phyloP scores from a whole-genome alignment of 495 filamentous ascomycete genomes.

The Talaromyces liani region DNA sequence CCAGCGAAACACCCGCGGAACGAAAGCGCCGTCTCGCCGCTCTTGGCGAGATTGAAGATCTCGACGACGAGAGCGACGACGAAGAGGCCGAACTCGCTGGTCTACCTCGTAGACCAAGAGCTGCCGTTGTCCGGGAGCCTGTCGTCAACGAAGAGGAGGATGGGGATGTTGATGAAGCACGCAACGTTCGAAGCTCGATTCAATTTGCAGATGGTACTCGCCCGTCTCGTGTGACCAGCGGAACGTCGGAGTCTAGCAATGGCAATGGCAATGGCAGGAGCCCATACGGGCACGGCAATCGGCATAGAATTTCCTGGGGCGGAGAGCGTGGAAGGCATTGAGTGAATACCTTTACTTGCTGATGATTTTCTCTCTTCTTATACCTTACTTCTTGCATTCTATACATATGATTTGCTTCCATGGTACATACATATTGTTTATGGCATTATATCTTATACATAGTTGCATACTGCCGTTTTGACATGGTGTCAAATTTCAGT shows the following conservation, averaged over 20 bases:
- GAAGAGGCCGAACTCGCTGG: conserved; percentile 23
- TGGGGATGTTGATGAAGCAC: conserved; percentile 21
- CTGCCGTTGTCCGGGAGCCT: conserved; percentile 13
- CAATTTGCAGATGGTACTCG: conserved; percentile 27
- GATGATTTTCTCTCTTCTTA: not conserved
- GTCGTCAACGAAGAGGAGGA: conserved; percentile 25
- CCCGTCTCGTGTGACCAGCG: conserved; percentile 9
- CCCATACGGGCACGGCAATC: conserved; percentile 7
- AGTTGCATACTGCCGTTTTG: not conserved
- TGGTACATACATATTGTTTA: not conserved
- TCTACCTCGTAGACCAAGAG: conserved; percentile 3
- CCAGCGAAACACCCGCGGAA: conserved; percentile 75
- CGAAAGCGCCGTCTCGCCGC: conserved; percentile 76
- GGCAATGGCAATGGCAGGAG: conserved; percentile 19
- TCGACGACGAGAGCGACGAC: conserved; percentile 57
- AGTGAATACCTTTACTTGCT: not conserved
- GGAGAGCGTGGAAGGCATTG: conserved; percentile 20
- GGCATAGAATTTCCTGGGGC: conserved; percentile 19
- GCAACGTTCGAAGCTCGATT: conserved; percentile 19
- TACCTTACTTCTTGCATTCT: not conserved
- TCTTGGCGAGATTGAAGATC: conserved; percentile 56
- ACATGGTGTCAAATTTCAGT: not conserved
- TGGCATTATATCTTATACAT: not conserved
- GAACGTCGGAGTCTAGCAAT: conserved; percentile 16
- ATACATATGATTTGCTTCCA: not conserved